phyloP scores from a whole-genome alignment of 345 rosid species.

The Heritiera littoralis region DNA sequence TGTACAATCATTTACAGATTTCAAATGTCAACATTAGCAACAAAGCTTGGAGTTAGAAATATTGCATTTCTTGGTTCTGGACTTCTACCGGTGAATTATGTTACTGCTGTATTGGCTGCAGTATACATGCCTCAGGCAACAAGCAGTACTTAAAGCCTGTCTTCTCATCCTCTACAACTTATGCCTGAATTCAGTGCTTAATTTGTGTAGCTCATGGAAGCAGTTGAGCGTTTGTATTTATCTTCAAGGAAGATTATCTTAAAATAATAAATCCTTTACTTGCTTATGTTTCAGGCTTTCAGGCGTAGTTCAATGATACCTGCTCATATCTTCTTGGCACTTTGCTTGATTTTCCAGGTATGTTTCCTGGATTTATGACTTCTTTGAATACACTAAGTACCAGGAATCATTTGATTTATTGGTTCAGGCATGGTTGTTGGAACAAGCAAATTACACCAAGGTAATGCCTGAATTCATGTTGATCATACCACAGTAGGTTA shows the following conservation, averaged over 20 bases:
- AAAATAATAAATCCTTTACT: conserved; percentile 16
- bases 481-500: background rate
- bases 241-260: conserved; percentile 10
- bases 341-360: conserved; percentile 86
- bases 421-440: conserved; percentile 71
- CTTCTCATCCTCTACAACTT: conserved; percentile 15
- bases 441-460: conserved; percentile 79
- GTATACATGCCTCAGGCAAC: conserved; percentile 89
- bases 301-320: conserved; percentile 76
- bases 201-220: background rate
- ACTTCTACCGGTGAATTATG: conserved; percentile 76
- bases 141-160: conserved; percentile 6
- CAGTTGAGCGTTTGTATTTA: background rate
- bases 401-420: conserved; percentile 8
- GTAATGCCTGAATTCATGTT: conserved; percentile 40
- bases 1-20: conserved; percentile 47
- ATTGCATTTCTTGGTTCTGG: conserved; percentile 89
- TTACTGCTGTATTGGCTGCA: conserved; percentile 71
- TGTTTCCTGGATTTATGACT: conserved; percentile 14
- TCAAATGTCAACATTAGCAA: conserved; percentile 88
- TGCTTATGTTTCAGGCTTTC: conserved; percentile 62
- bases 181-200: background rate
- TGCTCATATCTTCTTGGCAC: conserved; percentile 64
- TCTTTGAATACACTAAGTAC: background rate
- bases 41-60: conserved; percentile 93